These are phyloP conservation scores for Suhomyces kunorum DNA, from an alignment of 1,139 yeast genomes.

Conservation along the genomic window DNA sequence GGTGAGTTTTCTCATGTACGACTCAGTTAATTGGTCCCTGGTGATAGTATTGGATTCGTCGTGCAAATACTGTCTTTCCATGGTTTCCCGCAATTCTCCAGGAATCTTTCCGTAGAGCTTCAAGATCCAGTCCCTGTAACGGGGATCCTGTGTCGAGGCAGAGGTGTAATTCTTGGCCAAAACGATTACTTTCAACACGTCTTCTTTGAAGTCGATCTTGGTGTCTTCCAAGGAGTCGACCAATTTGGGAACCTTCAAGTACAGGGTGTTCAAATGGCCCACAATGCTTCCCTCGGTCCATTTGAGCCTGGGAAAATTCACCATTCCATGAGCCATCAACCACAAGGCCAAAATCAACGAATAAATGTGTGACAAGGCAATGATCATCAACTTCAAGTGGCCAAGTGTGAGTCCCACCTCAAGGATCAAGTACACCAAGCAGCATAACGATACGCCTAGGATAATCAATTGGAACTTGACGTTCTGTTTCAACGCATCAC, in stretches of 20 bases:
- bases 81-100: slow-evolving; percentile 34
- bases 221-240: slow-evolving; percentile 69
- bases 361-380: slow-evolving; percentile 80
- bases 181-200: slow-evolving; percentile 60
- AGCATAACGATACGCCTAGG: slow-evolving; percentile 53
- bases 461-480: slow-evolving; percentile 62
- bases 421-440: slow-evolving; percentile 59
- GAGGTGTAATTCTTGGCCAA: slow-evolving; percentile 41
- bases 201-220: slow-evolving; percentile 62
- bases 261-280: slow-evolving; percentile 44
- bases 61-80: slow-evolving; percentile 35
- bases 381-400: slow-evolving; percentile 65
- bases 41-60: slow-evolving; percentile 25
- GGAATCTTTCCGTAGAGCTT: slow-evolving; percentile 37
- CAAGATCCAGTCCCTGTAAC: slow-evolving; percentile 46
- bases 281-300: slow-evolving; percentile 53
- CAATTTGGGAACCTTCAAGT: slow-evolving; percentile 56
- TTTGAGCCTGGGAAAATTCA: slow-evolving; percentile 60
- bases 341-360: slow-evolving; percentile 74
- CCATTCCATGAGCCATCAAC: slow-evolving; percentile 83
- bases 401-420: slow-evolving; percentile 60
- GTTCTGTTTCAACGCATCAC: slow-evolving; percentile 59
- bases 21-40: slow-evolving; percentile 39
- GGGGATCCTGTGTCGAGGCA: slow-evolving; percentile 32
- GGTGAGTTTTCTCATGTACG: slow-evolving; percentile 38